Evolutionary conservation across 2,329 filamentous ascomycete species (phyloP), one percentile per base, ranked within the genome.

Genomic region (Talaromyces sp.): DNA sequence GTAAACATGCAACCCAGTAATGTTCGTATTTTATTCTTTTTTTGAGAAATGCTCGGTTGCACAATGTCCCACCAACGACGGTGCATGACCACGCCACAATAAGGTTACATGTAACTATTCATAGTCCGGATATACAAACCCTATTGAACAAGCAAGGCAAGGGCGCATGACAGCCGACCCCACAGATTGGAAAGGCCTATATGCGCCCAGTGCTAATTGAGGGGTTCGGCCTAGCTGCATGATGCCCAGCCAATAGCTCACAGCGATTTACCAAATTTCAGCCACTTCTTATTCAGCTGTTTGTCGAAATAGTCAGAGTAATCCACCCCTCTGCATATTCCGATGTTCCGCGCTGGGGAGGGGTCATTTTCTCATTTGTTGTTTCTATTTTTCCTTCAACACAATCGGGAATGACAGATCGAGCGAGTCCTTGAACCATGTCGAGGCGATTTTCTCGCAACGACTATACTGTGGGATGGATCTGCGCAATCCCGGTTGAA

Each of bases 391-490:
- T 39, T 15, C 36, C 36, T 39, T 15, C 36, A n/a, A 36, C 33
- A 36, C 33, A 1, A 36, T 36, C 13, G 33, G 33, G 33, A 13
- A 15, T 39, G 6, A 39, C 36, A 39, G 36, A 39, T 39, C 36
- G 15, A 39, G 36, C 19, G 8, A 13, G 22, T 15, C 11, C 44
- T 25, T 22, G n/a, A 17, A 10, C 44, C 22, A 47, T 47, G 44
- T 19, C 44, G 19, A 47, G n/a, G 22, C n/a, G 44, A 47, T 25
- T 47, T 17, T 25, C 22, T 8, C 44, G 17, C 22, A 25, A 52
- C 25, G 28, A 58, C 11, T 58, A 58, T 22, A 58, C 57, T 11
- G 57, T 52, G n/a, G 57, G 25, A 33, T 58, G 57, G 44, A 58
- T 58, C 39, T 33, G 36, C 28, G 28, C 57, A 3, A 6, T 52